Evolutionary conservation across 192 early-diverging fungal species (phyloP), one percentile per base, ranked within the genome.

Genomic region (Umbelopsis vinacea): DNA sequence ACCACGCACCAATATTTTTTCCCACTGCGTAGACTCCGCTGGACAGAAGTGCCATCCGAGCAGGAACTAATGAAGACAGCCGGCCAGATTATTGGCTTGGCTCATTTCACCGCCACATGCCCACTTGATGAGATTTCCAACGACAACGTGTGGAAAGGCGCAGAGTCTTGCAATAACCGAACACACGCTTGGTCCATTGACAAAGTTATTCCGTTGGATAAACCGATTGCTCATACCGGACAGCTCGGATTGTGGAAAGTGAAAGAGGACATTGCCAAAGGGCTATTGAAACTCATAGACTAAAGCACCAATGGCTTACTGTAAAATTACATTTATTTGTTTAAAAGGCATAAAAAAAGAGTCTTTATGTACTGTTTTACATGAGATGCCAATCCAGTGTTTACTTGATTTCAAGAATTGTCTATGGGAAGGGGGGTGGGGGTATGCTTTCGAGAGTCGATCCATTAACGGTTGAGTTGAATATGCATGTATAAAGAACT

Each of bases 241-340:
- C 57, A 63, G 12, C 57, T 63, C 26, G 57, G 57, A 3, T 37
- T 63, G 35, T 63, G 57, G 57, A 63, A 38, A 63, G 57, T 63
- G 3, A 63, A 63, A 4, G 57, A 63, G 35, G 57, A 63, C 17
- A 63, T 63, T 63, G 57, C 57, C 26, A 63, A 63, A 63, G 57
- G 35, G 0, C 14, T 63, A 19, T 17, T 63, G 7, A 63, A 63
- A 6, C 57, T 35, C 17, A 63, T 37, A 14, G 33, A 63, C 1
- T 63, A 38, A 15, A 37, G 23, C 21, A 29, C 6, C 29, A 2
- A 2, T 3, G 29, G 29, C 3, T 29, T 29, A 29, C 29, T 29
- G 29, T 29, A 29, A n/a, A n/a, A 29, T 29, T 29, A 29, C 29
- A 29, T 29, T 29, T 29, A 29, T 29, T 29, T 29, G 29, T 29